Conservation (phyloP, 768 basidiomycete genomes). For the Tephrocybe sp. region DNA sequence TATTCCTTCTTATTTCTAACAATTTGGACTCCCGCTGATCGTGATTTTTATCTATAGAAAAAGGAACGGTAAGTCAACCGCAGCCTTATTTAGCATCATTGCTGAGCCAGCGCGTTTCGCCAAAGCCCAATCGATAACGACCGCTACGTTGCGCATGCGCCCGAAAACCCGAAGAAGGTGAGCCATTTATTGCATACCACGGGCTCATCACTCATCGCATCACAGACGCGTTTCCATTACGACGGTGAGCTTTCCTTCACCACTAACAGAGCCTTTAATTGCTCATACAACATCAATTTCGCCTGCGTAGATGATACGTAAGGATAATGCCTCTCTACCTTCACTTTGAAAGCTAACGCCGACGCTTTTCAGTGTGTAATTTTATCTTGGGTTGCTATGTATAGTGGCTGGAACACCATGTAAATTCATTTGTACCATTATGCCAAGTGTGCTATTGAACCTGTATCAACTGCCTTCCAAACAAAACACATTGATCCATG, state of each 20-base stretch:
- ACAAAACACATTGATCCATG: too few species aligned
- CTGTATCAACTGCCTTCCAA: not conserved
- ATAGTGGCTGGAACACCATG: not conserved
- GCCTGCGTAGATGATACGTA: constrained; percentile 60
- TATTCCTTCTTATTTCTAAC: constrained; percentile 21
- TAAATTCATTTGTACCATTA: not conserved
- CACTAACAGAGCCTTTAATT: not conserved
- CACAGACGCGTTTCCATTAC: constrained; percentile 77
- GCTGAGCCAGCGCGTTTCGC: not conserved
- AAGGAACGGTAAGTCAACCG: constrained; percentile 65
- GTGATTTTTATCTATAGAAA: constrained; percentile 26
- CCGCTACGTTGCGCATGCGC: constrained; percentile 74
- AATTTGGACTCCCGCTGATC: not conserved
- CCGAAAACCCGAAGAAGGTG: constrained; percentile 87
- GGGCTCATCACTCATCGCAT: not conserved
- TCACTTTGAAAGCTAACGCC: not conserved
- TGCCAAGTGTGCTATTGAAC: too few species aligned
- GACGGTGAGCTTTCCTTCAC: constrained; percentile 55
- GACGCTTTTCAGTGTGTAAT: constrained; percentile 10
- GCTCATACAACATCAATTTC: constrained; percentile 6
- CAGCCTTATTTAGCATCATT: not conserved
- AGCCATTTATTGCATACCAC: constrained; percentile 13
- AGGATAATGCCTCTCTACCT: constrained; percentile 24
- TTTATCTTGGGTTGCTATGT: not conserved
- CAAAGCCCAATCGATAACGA: constrained; percentile 81